Evolutionary conservation across 139 green algal genomes (phyloP), one percentile per base, ranked within the genome.

Genomic region (Eudorina sp.): DNA sequence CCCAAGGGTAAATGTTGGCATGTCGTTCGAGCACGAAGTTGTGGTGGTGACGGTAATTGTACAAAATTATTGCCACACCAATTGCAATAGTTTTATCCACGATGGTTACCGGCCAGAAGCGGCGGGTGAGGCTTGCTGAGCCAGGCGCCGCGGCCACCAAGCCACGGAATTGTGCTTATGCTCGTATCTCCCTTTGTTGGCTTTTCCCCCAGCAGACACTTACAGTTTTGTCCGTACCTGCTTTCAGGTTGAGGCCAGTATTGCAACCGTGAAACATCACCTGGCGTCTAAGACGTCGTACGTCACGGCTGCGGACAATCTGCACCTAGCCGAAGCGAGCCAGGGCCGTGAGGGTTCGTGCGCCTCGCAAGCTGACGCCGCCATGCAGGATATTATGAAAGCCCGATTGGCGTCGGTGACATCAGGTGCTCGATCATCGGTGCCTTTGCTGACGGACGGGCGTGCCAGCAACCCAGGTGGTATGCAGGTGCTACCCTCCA

Each of bases 351-450:
- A n/a, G 23, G 36, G 34, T 11, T 34, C 48, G 38, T 82, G 68
- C 38, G 9, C 25, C 3, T 36, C 51, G 27, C 68, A 73, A n/a
- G 83, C 83, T 1, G 83, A 81, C 21, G 51, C 48, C 8, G 36
- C 45, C 16, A 87, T 87, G 81, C 64, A 87, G 60, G 81, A 68
- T 29, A 8, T 87, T 4, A 36, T 64, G 38, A 76, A 87, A 48
- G 62, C 45, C 0, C 81, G 81, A 19, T 34, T 60, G 45, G 31
- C 81, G 0, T 29, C 62, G 11, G 81, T 45, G 0, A 38, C 62
- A 27, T 36, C 60, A 11, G n/a, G 31, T 34, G 34, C 27, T 0
- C 29, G 3, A 4, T 7, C 43, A 38, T 55, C 70, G 7, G 70
- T 53, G 23, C 21, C 70, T 11, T 41, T 79, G 18, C 38, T 79